Conservation (phyloP, 345 rosid genomes). For the Salix caprea region DNA sequence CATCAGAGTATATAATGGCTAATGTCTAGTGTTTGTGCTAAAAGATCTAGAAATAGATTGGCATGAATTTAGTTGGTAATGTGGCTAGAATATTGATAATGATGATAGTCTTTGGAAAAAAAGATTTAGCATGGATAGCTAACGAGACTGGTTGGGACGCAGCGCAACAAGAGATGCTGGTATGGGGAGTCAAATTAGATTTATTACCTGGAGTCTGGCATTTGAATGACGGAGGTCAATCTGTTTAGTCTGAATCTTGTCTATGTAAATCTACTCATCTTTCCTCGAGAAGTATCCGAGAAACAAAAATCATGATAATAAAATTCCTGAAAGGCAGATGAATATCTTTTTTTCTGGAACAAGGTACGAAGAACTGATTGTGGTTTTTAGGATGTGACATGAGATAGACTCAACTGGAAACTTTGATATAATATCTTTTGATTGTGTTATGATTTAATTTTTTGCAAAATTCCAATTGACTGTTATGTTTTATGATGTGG, state of each 20-base stretch:
- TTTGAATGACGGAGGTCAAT: background rate
- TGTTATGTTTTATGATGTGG: background rate
- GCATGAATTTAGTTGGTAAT: background rate
- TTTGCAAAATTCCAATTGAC: background rate
- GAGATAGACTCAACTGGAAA: background rate
- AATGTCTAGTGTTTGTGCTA: background rate
- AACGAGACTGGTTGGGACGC: background rate
- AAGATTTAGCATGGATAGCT: background rate
- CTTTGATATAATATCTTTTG: background rate
- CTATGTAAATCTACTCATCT: background rate
- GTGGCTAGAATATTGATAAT: background rate
- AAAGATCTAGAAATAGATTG: background rate
- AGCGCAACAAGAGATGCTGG: background rate
- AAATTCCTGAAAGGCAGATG: background rate
- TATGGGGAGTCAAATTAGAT: background rate
- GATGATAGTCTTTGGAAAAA: background rate
- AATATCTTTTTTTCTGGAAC: background rate
- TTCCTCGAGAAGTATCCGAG: background rate
- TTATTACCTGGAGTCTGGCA: background rate
- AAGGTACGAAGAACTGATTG: background rate
- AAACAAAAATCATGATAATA: background rate
- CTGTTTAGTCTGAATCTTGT: background rate
- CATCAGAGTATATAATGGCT: background rate
- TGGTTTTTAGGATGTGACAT: background rate
- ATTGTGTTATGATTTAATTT: background rate